Evolutionary conservation across 768 basidiomycete genomes (phyloP).

Genomic region (Cystobasidium ongulense): DNA sequence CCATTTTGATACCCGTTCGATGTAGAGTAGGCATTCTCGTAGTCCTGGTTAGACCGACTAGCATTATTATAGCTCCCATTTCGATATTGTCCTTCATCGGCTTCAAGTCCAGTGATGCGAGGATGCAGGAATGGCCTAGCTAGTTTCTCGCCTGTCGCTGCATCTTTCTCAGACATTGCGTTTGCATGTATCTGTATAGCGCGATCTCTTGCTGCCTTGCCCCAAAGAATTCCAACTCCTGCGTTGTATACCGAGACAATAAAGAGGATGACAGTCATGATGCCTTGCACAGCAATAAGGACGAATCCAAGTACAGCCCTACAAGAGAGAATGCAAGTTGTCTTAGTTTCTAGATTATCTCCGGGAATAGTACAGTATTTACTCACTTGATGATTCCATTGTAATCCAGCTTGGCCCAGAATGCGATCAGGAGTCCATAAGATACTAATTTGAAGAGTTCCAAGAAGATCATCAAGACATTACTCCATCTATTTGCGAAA

Average conservation of each 20-base stretch:
- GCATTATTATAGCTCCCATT: not conserved
- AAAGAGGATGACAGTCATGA: constrained; percentile 23
- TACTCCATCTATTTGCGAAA: constrained; percentile 13
- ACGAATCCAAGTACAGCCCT: constrained; percentile 33
- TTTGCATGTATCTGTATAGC: not conserved
- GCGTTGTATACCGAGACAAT: constrained; percentile 19
- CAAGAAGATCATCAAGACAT: constrained; percentile 26
- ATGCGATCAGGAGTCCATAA: constrained; percentile 24
- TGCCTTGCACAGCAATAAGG: constrained; percentile 21
- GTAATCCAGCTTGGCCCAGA: not conserved
- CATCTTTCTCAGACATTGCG: not conserved
- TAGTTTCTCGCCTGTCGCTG: not conserved
- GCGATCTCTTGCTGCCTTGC: not conserved
- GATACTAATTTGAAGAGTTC: constrained; percentile 14
- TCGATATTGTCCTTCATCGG: not conserved
- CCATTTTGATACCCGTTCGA: not conserved
- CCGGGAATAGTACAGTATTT: not conserved
- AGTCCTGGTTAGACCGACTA: not conserved
- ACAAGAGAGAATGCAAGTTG: not conserved
- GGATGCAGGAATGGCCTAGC: constrained; percentile 2
- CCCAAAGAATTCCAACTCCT: constrained; percentile 3
- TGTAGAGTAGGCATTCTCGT: not conserved
- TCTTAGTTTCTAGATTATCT: not conserved
- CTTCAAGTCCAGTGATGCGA: not conserved
- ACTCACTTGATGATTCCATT: constrained; percentile 32